Evolutionary conservation across 2,329 filamentous ascomycete genomes (phyloP), one percentile per base, ranked within the genome.

Genomic region (Cladosporium oxysporum): DNA sequence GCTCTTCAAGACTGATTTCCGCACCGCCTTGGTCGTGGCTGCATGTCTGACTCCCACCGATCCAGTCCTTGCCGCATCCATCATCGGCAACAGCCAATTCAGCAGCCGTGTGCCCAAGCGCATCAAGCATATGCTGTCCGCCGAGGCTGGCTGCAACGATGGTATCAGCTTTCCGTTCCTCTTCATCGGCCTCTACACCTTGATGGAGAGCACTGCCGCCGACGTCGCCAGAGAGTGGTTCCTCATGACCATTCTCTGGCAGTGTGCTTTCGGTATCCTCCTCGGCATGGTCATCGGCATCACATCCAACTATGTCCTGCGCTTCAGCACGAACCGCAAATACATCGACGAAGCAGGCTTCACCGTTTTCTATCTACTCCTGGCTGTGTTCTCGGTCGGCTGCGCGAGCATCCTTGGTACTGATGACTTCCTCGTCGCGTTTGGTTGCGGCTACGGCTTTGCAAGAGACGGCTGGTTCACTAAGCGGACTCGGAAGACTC

Each of bases 41-140:
- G 85, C 85, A 3, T 86, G 84, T 69, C 77, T 87, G 1, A 85
- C 84, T 0, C 85, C 84, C 1, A 87, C 85, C 0, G 85, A 87
- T 74, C 84, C 84, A 0, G 83, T 87, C 0, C 76, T 87, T 14
- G 83, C 84, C 1, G 82, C 84, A 3, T 82, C 79, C 26, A 84
- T 87, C 1, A 76, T 87, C 14, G 80, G 80, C 2, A 83, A 85
- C 69, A 83, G 81, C 33, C 82, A 80, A 58, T 87, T 87, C 76
- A 83, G 81, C 63, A 76, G 77, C 1, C 72, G 85, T 16, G 80
- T 87, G 0, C 85, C 84, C 0, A 81, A 79, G 66, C 78, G 84
- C 5, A 73, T 87, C 52, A 81, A 81, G 50, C 78, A 85, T 70
- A 74, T 87, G 58, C 76, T 87, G 11, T 79, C 80, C 21, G 84